Evolutionary conservation across 148 eudicot genomes (phyloP), one percentile per base, ranked within the genome.

Genomic region (Hydrangea macrophylla): DNA sequence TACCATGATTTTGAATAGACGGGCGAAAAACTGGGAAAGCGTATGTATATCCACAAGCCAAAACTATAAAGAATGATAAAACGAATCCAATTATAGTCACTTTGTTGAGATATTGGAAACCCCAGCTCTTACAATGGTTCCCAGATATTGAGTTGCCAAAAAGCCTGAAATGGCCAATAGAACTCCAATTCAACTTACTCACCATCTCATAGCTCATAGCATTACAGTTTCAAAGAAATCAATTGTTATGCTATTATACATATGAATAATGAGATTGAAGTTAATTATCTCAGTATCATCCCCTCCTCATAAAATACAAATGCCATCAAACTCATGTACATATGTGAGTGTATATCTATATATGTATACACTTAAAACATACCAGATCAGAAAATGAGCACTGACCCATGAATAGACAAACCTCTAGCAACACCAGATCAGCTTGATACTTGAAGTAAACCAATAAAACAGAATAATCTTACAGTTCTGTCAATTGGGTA

Each of bases 21-120:
- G 72, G 63, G 7, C 67, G 62, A 23, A 78, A 60, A 77, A 70
- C 69, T 12, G 81, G 76, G 63, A 73, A 77, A 61, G 77, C 44
- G 48, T 70, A 73, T 56, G 77, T 72, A 76, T 78, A 92, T 55
- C 86, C 81, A 70, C 70, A 81, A 65, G 50, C 73, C 23, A 88
- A 6, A 53, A 77, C 82, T 33, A 82, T 57, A 24, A 90, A 27
- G 54, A 88, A 75, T 51, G 83, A 76, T 2, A 84, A 11, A n/a
- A 78, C 63, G 20, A 78, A 72, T 45, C 83, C 80, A 75, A 80
- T 45, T 45, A 80, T 72, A 58, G 78, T 27, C 55, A 72, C 25
- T 33, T 72, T 78, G 67, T 70, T 74, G 31, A 75, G 55, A 20
- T 82, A 76, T 64, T 81, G 83, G 76, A 74, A 75, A 44, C 68